Evolutionary conservation across 2,329 filamentous ascomycete species (phyloP), one percentile per base, ranked within the genome.

Genomic region (Waltergamsia citrina): DNA sequence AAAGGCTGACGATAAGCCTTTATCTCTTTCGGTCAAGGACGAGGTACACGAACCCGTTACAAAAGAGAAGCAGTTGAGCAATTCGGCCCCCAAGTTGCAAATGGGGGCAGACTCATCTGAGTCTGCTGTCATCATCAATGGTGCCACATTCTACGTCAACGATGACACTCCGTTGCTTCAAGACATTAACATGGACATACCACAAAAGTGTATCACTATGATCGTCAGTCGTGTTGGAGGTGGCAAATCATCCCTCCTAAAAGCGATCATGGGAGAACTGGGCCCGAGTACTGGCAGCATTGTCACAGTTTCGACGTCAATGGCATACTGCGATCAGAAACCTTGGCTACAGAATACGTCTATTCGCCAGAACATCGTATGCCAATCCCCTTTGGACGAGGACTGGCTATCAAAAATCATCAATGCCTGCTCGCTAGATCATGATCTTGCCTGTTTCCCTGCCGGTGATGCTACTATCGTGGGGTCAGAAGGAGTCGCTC

Each of bases 401-500:
- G 40, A 43, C 3, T 55, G 55, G 49, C 44, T 56, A 26, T 21
- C 40, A 0, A 38, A 41, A 5, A 53, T 62, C 0, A 24, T 60
- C 6, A 36, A 44, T 2, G 50, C 51, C 2, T 63, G 60, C 25
- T 50, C 48, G 1, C 37, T 63, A n/a, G 45, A 52, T 2, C 42
- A 53, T 9, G 60, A 63, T 21, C 10, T 63, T 6, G 29, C 43
- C 1, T 34, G 36, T 4, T 44, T 62, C 30, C 41, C 53, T 6
- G 43, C 50, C 21, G 48, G 55, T 7, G 54, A 57, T 33, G 36
- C 50, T 5, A 62, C 58, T 0, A 38, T 53, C 11, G 52, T 65
- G 34, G 62, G 64, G 3, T 57, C 52, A n/a, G 51, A 54, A 6
- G 64, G 64, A 2, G 47, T 63, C 7, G 53, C 49, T 5, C 41